These are phyloP conservation scores for Anacardium occidentale DNA, from an alignment of 345 rosid species.

Conservation along the genomic window DNA sequence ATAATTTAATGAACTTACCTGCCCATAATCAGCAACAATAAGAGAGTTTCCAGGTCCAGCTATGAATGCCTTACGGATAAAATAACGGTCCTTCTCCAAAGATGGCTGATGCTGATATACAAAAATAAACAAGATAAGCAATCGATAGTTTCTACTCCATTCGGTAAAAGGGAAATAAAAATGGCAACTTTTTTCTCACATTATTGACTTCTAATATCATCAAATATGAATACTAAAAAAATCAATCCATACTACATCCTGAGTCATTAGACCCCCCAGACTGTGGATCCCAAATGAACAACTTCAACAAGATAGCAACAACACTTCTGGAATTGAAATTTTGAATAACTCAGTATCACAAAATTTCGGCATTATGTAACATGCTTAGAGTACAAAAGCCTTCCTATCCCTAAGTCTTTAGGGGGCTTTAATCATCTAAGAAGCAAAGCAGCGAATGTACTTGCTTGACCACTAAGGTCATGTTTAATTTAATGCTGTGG, in stretches of 20 bases:
- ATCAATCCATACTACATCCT: neutral
- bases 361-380: neutral
- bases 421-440: neutral
- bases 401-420: neutral
- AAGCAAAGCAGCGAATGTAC: neutral
- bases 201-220: neutral
- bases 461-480: neutral
- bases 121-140: neutral
- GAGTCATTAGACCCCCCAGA: neutral
- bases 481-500: neutral
- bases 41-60: slow-evolving; percentile 94
- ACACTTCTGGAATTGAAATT: slow-evolving; percentile 9
- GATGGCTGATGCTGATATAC: slow-evolving; percentile 89
- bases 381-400: neutral
- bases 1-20: slow-evolving; percentile 52
- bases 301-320: neutral
- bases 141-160: neutral
- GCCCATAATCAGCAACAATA: slow-evolving; percentile 97
- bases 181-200: neutral
- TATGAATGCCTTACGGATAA: slow-evolving; percentile 91
- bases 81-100: slow-evolving; percentile 95
- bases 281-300: neutral
- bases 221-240: neutral
- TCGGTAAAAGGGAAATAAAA: neutral
- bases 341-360: neutral